Evolutionary conservation across 116 monocot genomes (phyloP).

Genomic region (Cymodocea nodosa): DNA sequence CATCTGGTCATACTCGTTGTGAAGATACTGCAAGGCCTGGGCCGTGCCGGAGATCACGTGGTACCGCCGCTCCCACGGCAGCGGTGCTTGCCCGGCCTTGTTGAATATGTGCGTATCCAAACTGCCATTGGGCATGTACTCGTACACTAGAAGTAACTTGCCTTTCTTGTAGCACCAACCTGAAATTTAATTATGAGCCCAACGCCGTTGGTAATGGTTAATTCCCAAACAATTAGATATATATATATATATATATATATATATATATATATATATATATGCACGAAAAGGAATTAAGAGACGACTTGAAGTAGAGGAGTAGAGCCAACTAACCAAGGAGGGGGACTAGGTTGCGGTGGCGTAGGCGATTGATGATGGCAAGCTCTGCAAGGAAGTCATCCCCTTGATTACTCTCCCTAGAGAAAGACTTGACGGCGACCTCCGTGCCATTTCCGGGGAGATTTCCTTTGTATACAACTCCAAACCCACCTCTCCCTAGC

Average conservation of each 20-base stretch:
- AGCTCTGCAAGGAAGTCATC: constrained; percentile 81
- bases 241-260: neutral
- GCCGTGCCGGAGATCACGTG: constrained; percentile 42
- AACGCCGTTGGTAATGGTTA: neutral
- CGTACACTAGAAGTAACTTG: constrained; percentile 62
- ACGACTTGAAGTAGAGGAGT: neutral
- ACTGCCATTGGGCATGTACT: constrained; percentile 90
- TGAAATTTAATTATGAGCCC: constrained; percentile 4
- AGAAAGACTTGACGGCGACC: constrained; percentile 80
- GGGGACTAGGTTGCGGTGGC: constrained; percentile 62
- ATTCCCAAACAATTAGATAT: neutral
- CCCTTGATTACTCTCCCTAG: constrained; percentile 32
- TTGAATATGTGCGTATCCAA: constrained; percentile 68
- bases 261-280: neutral
- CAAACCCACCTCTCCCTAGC: constrained; percentile 57
- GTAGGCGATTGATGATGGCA: constrained; percentile 80
- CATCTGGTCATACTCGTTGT: constrained; percentile 65
- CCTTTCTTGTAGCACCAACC: constrained; percentile 81
- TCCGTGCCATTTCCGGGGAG: constrained; percentile 10
- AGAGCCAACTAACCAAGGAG: constrained; percentile 32
- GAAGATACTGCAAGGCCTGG: constrained; percentile 79
- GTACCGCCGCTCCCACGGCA: constrained; percentile 51
- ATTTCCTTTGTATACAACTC: constrained; percentile 39
- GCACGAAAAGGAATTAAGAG: neutral
- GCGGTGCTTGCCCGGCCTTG: constrained; percentile 11